Percentiles rank a stretch among this genome's conserved stretches.
These are phyloP conservation scores for Colletotrichum cuscutae DNA, from an alignment of 2,329 filamentous ascomycete species.

Conservation along the genomic window DNA sequence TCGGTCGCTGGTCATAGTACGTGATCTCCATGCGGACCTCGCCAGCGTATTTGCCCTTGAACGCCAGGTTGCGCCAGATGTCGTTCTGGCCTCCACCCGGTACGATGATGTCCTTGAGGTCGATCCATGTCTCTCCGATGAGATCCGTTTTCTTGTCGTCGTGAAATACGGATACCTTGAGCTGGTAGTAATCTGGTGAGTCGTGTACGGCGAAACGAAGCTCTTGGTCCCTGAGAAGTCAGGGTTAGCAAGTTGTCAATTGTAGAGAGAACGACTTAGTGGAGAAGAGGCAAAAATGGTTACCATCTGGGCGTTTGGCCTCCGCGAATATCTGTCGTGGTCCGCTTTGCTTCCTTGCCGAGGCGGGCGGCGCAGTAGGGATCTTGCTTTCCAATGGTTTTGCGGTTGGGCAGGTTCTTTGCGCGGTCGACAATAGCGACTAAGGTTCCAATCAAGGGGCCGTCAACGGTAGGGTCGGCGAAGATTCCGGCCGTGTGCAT, in stretches of 20 bases:
- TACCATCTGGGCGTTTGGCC: slow-evolving; percentile 97
- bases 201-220: slow-evolving; percentile 96
- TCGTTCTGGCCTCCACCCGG: slow-evolving; percentile 93
- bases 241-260: neutral
- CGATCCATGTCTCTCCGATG: slow-evolving; percentile 94
- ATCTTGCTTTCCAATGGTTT: slow-evolving; percentile 98
- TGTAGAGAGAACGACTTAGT: neutral
- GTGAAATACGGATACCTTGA: slow-evolving; percentile 97
- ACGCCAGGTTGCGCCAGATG: slow-evolving; percentile 88
- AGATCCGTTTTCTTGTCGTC: slow-evolving; percentile 98
- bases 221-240: slow-evolving; percentile 85
- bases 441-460: slow-evolving; percentile 91
- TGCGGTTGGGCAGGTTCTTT: slow-evolving; percentile 96
- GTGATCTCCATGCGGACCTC: slow-evolving; percentile 96
- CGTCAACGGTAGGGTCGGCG: slow-evolving; percentile 92
- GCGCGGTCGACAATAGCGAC: slow-evolving; percentile 93
- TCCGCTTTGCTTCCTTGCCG: slow-evolving; percentile 98
- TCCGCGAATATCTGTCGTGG: slow-evolving; percentile 90
- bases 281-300: neutral
- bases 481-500: slow-evolving; percentile 93
- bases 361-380: slow-evolving; percentile 94
- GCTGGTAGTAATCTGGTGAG: slow-evolving; percentile 92
- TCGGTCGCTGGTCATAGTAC: slow-evolving; percentile 90
- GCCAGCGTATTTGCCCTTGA: slow-evolving; percentile 93
- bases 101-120: slow-evolving; percentile 82